Conservation (phyloP, 2,329 filamentous ascomycete genomes). For the Acephala macrosclerotiorum region DNA sequence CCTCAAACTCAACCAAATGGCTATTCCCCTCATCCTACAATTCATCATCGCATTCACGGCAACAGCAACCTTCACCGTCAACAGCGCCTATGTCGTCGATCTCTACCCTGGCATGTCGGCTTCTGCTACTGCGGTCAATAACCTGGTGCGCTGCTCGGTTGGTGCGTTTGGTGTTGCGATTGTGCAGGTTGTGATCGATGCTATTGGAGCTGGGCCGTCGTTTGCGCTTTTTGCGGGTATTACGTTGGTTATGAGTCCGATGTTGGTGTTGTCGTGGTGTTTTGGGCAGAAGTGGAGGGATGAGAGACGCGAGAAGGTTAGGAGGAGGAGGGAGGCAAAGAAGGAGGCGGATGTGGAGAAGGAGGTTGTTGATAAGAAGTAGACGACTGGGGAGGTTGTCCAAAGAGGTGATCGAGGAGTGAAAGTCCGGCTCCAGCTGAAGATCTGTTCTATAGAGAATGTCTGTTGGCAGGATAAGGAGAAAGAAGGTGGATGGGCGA, state of each 20-base stretch:
- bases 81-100: constrained; percentile 45
- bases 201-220: constrained; percentile 30
- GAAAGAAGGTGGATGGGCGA: no score
- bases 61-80: constrained; percentile 46
- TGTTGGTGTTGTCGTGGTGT: constrained; percentile 33
- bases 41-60: constrained; percentile 47
- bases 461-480: no score
- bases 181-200: constrained; percentile 37
- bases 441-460: no score
- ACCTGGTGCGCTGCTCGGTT: constrained; percentile 44
- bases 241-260: constrained; percentile 25
- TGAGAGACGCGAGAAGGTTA: constrained; percentile 27
- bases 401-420: neutral
- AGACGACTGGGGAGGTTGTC: neutral
- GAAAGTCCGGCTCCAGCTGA: no score
- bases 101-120: constrained; percentile 43
- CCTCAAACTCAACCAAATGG: constrained; percentile 37
- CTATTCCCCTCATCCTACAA: constrained; percentile 40
- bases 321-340: constrained; percentile 23
- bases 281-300: constrained; percentile 32
- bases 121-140: constrained; percentile 47
- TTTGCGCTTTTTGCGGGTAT: constrained; percentile 32
- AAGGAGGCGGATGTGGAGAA: constrained; percentile 24
- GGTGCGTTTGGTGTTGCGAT: constrained; percentile 43
- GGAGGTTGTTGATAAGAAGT: constrained; percentile 5